Base-by-base conservation (phyloP, 345 rosid genomes). In the Pistacia integerrima region DNA sequence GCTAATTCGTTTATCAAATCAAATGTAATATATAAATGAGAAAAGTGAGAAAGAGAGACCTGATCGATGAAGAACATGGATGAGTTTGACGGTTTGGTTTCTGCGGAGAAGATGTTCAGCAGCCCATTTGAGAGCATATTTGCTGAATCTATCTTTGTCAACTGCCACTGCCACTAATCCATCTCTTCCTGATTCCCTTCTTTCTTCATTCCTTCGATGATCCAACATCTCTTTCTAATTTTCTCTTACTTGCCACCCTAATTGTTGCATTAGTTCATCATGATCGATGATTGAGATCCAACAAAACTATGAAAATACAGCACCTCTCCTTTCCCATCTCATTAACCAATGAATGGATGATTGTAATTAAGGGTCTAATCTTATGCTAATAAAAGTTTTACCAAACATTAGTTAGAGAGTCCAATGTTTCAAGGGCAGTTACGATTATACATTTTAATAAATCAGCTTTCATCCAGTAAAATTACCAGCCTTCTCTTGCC, bases 101-200 rank as follows among this genome's bases (percentile, higher is more conserved):
- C 77, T 67, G 22, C 84, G 79, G 70, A 85, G 62, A 60, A 86
- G 44, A 73, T 85, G 66, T 11, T 87, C 89, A 18, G 80, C 72
- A 44, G 91, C 90, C 91, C 92, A 91, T 83, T 77, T 83, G 57
- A 91, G 84, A 72, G 88, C 87, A 13, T 72, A 67, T 25, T 78
- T 79, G 78, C 91, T 87, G 55, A 80, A 28, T 74, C 84, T 89
- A 58, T 82, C 88, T 30, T 69, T 83, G 51, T 85, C 89, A 1
- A 84, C 57, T 30, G 88, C 93, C 70, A 89, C 86, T 5, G 86
- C 87, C 18, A 84, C 71, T 38, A 75, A 18, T 30, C 83, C 80
- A 68, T 83, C 85, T 49, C 77, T 76, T 33, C 84, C 76, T 13
- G 12, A 6, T 60, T 76, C 80, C 20, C 52, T 48, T 62, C 54